Evolutionary conservation across 1,139 yeast genomes (phyloP), one percentile per base, ranked within the genome.

Genomic region (Magnusiomyces paraingens): DNA sequence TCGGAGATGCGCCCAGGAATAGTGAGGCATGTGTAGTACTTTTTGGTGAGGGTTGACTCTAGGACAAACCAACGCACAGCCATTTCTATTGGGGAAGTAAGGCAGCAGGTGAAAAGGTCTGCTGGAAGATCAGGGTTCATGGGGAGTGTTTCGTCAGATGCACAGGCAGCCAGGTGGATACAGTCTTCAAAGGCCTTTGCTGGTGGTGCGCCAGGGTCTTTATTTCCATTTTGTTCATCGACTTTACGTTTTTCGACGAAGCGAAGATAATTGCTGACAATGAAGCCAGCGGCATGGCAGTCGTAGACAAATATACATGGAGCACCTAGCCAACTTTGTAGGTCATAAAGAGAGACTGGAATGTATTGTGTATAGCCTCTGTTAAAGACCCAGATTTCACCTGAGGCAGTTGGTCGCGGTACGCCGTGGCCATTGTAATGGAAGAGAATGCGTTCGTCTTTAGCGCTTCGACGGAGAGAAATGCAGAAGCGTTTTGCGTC

Each of bases 391-490:
- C 99, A 93, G 21, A 93, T 89, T 66, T 93, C 99, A n/a, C 99
- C 99, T 53, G 91, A 83, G 32, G 90, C 82, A 0, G 99, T 94
- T 0, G 99, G 99, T 61, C 90, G 90, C 0, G 99, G 99, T 1
- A 93, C 99, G 17, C 99, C 99, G 66, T 93, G 99, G 2, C 99
- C 99, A 64, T 93, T 93, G 68, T 94, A 93, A 67, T 94, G 99
- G 69, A 93, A 93, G 52, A 93, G 69, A 11, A 91, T 86, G 53
- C 99, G 77, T 52, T 74, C 78, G 15, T 93, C 98, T 65, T 93
- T 87, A 3, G 98, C 96, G 55, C 87, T 86, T 55, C 98, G 77
- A 62, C 99, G 75, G 58, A 93, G 73, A 0, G 95, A 86, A 62
- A 88, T 86, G 67, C 98, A 91, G 63, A 93, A 87, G 57, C 98